A percentile compares a stretch with the other conserved stretches of the same genome.
Evolutionary conservation across 2,329 filamentous ascomycete species (phyloP).

Genomic region (Cercospora sp.): DNA sequence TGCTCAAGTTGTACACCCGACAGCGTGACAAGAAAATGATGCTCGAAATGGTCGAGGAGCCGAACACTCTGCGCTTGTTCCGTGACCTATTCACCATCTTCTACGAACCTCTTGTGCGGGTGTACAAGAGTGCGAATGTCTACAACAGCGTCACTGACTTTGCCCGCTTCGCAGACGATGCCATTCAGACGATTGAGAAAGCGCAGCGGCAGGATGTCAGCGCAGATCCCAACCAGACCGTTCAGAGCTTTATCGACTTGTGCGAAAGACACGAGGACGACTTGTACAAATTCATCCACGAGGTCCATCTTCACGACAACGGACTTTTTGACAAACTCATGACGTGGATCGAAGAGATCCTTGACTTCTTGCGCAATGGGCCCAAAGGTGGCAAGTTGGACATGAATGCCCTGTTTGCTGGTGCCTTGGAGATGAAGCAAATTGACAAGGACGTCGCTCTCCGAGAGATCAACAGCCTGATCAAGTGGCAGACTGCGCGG

Average conservation of each 20-base stretch:
- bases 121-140: constrained; percentile 98
- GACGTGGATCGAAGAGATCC: constrained; percentile 94
- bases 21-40: constrained; percentile 97
- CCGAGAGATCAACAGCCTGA: constrained; percentile 78
- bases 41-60: constrained; percentile 91
- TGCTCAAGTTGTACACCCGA: constrained; percentile 86
- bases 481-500: constrained; percentile 89
- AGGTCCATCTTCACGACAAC: constrained; percentile 95
- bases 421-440: constrained; percentile 65
- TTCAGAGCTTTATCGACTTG: constrained; percentile 95
- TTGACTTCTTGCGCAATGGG: constrained; percentile 87
- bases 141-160: constrained; percentile 98
- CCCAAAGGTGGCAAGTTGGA: constrained; percentile 80
- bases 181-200: constrained; percentile 74
- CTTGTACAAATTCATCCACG: constrained; percentile 98
- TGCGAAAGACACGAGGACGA: constrained; percentile 94
- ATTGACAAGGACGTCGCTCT: constrained; percentile 73
- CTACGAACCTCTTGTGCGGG: constrained; percentile 93
- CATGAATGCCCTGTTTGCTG: constrained; percentile 89
- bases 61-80: constrained; percentile 94
- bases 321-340: constrained; percentile 94
- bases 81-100: constrained; percentile 97
- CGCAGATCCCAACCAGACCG: constrained; percentile 95
- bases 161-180: constrained; percentile 86
- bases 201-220: constrained; percentile 76